Base-by-base conservation (phyloP, 768 basidiomycete species). In the Lentinula guzmanii region DNA sequence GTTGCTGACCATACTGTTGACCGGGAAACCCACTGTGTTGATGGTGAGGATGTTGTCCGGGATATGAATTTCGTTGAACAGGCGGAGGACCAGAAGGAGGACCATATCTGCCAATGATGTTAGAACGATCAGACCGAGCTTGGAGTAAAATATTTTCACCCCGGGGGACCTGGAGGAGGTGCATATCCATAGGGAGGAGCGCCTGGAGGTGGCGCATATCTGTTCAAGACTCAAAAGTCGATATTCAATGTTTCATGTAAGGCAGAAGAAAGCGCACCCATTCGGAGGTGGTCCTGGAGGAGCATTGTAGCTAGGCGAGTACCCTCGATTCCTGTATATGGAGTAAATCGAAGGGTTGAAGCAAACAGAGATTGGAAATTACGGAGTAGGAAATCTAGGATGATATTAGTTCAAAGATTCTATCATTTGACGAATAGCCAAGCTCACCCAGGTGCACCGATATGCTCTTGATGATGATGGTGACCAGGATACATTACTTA, bases 41-140 rank as follows among this genome's bases (percentile, higher is more conserved):
- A 16, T 77, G 73, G 39, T 76, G 77, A 60, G 77, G 73, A 59
- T 76, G 75, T 58, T 78, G 75, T n/a, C 75, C 80, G 24, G 80
- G 80, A 63, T 78, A 75, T 51, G 67, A 76, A 16, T 66, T 66
- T 60, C 70, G 69, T 37, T 68, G 67, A 21, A 70, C 66, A 35
- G 73, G 74, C 18, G 73, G 72, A 61, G 71, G 70, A 1, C 55
- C 55, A 33, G 55, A 13, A 43, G 73, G 72, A 62, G 71, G 70
- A 52, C 58, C 60, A 61, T 65, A 18, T 18, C 46, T 48, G n/a
- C 9, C 7, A 5, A 24, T n/a, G 21, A 48, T 16, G 9, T 48
- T 9, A 48, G 21, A n/a, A 64, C 63, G 35, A 66, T 63, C 51
- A 65, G 21, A 31, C 13, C 35, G 18, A 58, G 13, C 18, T 37